Evolutionary conservation across 345 rosid genomes (phyloP).

Genomic region (Arabis hirsuta): DNA sequence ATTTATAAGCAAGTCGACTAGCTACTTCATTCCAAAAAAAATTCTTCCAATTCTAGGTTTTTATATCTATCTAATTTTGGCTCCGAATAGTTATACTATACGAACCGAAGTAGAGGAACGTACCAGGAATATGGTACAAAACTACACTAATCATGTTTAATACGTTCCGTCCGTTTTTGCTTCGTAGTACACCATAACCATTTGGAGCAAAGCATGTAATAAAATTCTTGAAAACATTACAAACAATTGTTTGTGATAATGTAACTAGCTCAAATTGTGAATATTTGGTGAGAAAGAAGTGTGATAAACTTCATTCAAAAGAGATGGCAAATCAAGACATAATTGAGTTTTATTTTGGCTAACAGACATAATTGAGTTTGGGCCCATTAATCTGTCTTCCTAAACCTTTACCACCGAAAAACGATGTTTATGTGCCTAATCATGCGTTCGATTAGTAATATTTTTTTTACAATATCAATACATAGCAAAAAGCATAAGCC

Average conservation of each 20-base stretch:
- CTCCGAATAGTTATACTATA: background rate
- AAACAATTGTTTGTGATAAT: background rate
- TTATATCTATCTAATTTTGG: background rate
- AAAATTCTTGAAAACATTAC: no score
- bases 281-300: background rate
- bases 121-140: no score
- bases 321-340: conserved; percentile 2
- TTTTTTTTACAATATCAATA: background rate
- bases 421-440: background rate
- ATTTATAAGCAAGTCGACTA: background rate
- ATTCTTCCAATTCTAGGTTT: background rate
- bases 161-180: no score
- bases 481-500: conserved; percentile 24
- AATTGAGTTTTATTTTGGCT: background rate
- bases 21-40: background rate
- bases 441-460: background rate
- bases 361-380: background rate
- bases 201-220: no score
- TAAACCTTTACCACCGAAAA: conserved; percentile 20
- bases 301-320: background rate
- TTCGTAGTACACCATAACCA: no score
- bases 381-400: background rate
- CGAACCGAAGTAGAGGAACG: no score
- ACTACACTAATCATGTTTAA: no score
- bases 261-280: background rate